Conservation (phyloP, 148 eudicot genomes). For the Diospyros kaki region DNA sequence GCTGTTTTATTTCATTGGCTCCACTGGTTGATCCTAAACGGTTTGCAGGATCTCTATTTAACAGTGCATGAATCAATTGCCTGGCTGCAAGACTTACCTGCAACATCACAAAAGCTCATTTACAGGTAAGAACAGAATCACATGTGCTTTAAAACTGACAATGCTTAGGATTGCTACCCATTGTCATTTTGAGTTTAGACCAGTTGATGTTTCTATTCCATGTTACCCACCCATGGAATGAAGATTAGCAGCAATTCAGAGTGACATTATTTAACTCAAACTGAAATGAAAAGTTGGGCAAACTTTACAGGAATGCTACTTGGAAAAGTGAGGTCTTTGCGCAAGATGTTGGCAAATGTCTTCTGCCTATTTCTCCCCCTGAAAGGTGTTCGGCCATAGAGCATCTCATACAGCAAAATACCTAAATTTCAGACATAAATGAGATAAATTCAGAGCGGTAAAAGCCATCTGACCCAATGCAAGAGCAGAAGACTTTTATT, state of each 20-base stretch:
- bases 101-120: conserved; percentile 14
- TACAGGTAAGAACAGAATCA: too few species aligned
- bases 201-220: neutral
- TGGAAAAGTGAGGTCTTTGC: conserved; percentile 94
- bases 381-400: conserved; percentile 97
- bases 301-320: conserved; percentile 83
- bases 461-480: neutral
- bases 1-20: conserved; percentile 75
- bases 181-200: too few species aligned
- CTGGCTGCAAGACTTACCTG: conserved; percentile 87
- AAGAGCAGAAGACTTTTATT: neutral
- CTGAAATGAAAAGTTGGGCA: neutral
- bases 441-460: neutral
- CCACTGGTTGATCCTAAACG: conserved; percentile 83
- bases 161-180: too few species aligned
- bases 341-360: conserved; percentile 86
- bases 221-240: neutral
- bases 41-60: conserved; percentile 80
- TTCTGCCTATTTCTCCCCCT: conserved; percentile 92
- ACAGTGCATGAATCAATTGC: conserved; percentile 73
- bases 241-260: neutral
- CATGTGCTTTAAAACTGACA: too few species aligned
- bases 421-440: conserved; percentile 38
- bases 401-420: conserved; percentile 87
- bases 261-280: neutral